Evolutionary conservation across 805 yeast genomes (phyloP), one percentile per base, ranked within the genome.

Genomic region (Ogataea naganishii): DNA sequence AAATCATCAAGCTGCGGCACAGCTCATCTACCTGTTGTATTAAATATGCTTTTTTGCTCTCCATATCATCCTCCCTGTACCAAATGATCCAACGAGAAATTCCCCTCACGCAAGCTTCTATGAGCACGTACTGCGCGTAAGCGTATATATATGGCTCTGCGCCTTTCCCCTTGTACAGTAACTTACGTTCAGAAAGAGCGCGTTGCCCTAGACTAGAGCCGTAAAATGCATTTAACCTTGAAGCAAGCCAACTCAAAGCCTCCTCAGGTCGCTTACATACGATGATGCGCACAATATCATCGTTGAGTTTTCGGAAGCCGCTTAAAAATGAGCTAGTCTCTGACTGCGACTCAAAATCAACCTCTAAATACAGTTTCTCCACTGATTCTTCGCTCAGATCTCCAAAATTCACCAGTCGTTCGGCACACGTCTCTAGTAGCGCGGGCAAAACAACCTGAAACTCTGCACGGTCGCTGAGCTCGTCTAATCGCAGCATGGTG

Each of bases 61-160:
- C 76, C 30, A 71, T 65, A 33, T 67, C 66, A 25, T 66, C 67
- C 6, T 75, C 73, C 20, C 56, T 67, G 44, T 84, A 86, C 96
- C 96, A 89, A 12, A 85, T 75, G 44, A 84, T 75, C 98, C 99
- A 94, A 48, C 99, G 72, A 9, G 92, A 77, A 15, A 94, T 79
- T 21, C 97, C 98, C 36, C 95, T 71, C 20, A 92, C 72, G 41
- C 94, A 80, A 20, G 95, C 80, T 53, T 89, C 97, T 17, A 86
- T 83, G 16, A 86, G 74, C 47, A 76, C 78, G 37, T 92, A 75
- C 49, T 86, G 96, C 0, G 94, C 72, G 31, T 78, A 69, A 0
- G 94, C 92, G 36, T 75, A 69, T 24, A 80, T 67, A 47, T 72
- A 82, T 5, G 95, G 80, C 35, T 80, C 73, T 2, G 73, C 66